Base-by-base conservation (phyloP, 148 eudicot genomes). In the Chenopodium album region DNA sequence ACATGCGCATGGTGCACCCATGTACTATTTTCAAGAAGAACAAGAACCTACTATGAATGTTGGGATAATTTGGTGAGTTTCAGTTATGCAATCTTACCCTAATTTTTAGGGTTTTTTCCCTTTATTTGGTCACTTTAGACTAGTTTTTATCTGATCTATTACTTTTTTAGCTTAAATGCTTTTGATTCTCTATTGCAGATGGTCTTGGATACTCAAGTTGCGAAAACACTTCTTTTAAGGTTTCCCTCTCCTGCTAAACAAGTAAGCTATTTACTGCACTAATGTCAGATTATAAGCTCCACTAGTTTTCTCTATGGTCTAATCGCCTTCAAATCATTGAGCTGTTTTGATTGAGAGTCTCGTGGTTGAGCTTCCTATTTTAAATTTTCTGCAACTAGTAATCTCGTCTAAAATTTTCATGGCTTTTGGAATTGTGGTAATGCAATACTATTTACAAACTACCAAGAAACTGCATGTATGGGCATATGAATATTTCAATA, bases 191-290 rank as follows among this genome's bases (percentile, higher is more conserved):
- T 50, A 41, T 72, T 89, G 82, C 94, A 95, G 98, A 93, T 95
- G 97, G 88, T 95, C 76, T 85, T 95, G 89, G 99, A 95, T 87
- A 95, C 98, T 56, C 99, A 95, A 83, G 99, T 98, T 82, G 92
- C 94, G 78, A 95, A 95, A 86, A 93, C 99, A 78, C 89, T 95
- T 83, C 98, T 95, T 86, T 84, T 93, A 80, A 97, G 92, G 64
- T 92, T 95, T 89, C 99, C 99, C 73, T 88, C 99, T 79, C 97
- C 94, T 70, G 99, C 92, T 81, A 95, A 89, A 86, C 98, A 95
- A 91, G 97, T 89, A 66, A 86, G 86, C 76, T 65, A 41, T 68
- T 29, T 71, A 69, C 23, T 41, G 44, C 44, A 41, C 44, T 41
- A 41, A 41, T 34, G 41, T 34, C 41, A 34, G 41, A 34, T 34